Base-by-base conservation (phyloP, 306 rosid species). In the Geum urbanum region DNA sequence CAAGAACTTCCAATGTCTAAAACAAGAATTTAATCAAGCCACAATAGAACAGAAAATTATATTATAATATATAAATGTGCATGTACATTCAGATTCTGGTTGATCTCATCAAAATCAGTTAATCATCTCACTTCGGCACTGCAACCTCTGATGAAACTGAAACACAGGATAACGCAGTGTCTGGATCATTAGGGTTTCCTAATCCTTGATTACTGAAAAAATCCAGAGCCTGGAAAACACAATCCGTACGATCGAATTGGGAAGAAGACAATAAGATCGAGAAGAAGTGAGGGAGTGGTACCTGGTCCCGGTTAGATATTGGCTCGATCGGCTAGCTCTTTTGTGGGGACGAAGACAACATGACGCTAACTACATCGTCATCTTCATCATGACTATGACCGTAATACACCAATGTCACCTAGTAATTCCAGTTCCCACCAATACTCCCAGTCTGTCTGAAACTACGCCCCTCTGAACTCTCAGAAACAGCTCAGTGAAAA, bases 331-430 rank as follows among this genome's bases (percentile, higher is more conserved):
- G 37, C 37, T 32, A 32, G 37, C 37, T 32, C 37, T 32, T 32
- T 8, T 58, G 11, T 58, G 63, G 41, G 63, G 65, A 37, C 65
- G 18, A 27, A 15, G 9, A 10, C 40, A 32, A 58, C 7, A 62
- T 62, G 50, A 62, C 67, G 67, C 49, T 8, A 41, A 39, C 16
- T 9, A 41, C 9, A n/a, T 62, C 67, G 67, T 62, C 67, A 62
- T 19, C 67, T n/a, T 59, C 65, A 41, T 62, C 67, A 40, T 62
- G 16, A 62, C 67, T 49, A 62, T 39, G 63, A 61, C 65, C 13
- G 16, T 35, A 60, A 60, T 24, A 9, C 65, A 60, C 22, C 22
- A 35, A 16, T 37, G 65, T 60, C 65, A 60, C 37, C 65, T 60
- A 60, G 65, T 32, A 32, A 32, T 58, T 57, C 64, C 20, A 59